Evolutionary conservation across 1,284 basidiomycete genomes (phyloP).

Genomic region (Pascua sp.): DNA sequence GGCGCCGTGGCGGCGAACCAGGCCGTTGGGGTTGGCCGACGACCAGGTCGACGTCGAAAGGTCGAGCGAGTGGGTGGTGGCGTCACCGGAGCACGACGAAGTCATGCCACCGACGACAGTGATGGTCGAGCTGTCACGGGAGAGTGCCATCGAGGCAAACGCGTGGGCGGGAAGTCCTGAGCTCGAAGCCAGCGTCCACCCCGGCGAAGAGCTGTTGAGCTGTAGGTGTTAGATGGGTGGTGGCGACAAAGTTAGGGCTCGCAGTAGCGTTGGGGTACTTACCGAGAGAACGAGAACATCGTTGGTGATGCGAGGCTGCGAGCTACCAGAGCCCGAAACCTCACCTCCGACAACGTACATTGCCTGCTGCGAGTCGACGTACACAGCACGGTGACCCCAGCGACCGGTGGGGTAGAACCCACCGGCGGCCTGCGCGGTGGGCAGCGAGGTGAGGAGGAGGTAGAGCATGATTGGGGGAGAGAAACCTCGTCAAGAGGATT

Average conservation of each 20-base stretch:
- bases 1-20: constrained; percentile 39
- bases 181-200: constrained; percentile 35
- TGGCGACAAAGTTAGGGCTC: neutral
- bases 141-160: constrained; percentile 37
- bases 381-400: constrained; percentile 49
- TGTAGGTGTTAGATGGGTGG: constrained; percentile 6
- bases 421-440: constrained; percentile 20
- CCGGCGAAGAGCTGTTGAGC: constrained; percentile 40
- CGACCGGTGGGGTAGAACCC: constrained; percentile 31
- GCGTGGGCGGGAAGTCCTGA: constrained; percentile 44
- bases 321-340: constrained; percentile 25
- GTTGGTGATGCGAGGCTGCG: constrained; percentile 48
- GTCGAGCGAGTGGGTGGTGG: constrained; percentile 37
- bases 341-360: constrained; percentile 50
- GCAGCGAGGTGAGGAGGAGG: constrained; percentile 22
- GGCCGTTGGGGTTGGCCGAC: constrained; percentile 23
- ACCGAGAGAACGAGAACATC: constrained; percentile 46
- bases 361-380: constrained; percentile 35
- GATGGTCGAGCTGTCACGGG: constrained; percentile 27
- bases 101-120: constrained; percentile 46
- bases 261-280: constrained; percentile 7
- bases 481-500: constrained; percentile 16
- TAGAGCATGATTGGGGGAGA: constrained; percentile 12
- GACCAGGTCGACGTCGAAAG: constrained; percentile 29
- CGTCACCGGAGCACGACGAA: constrained; percentile 36